Percentiles rank a stretch among this genome's conserved stretches.
Conservation (phyloP, 176 grass and related monocot genomes). For the Eremochloa ophiuroides region DNA sequence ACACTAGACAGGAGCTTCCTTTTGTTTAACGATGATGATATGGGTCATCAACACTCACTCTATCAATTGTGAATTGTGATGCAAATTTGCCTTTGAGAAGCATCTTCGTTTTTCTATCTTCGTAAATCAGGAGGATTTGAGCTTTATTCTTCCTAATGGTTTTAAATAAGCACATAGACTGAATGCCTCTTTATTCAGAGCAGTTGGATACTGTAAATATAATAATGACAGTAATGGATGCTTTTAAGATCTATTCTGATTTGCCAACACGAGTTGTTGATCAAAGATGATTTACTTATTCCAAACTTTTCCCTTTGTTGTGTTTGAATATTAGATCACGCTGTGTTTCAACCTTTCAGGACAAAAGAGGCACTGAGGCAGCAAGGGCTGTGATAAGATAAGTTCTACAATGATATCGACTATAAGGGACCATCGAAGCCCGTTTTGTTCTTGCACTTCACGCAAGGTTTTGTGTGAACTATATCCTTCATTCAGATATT, state of each 20-base stretch:
- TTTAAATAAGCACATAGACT: constrained; percentile 11
- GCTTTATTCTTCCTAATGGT: constrained; percentile 20
- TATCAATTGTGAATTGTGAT: constrained; percentile 7
- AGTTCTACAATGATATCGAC: constrained; percentile 28
- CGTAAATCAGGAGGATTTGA: constrained; percentile 6
- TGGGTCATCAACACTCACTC: background rate
- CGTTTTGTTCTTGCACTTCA: constrained; percentile 23
- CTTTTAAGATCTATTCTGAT: constrained; percentile 45
- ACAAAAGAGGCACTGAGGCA: constrained; percentile 27
- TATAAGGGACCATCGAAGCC: constrained; percentile 26
- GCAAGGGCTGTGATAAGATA: constrained; percentile 23
- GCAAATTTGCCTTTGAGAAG: constrained; percentile 21
- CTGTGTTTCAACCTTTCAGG: constrained; percentile 4
- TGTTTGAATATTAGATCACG: constrained; percentile 18
- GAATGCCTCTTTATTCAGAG: constrained; percentile 1
- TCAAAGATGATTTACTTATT: constrained; percentile 23
- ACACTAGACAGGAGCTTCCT: constrained; percentile 24
- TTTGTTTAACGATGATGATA: constrained; percentile 30
- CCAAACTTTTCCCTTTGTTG: constrained; percentile 19
- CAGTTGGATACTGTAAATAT: constrained; percentile 21
- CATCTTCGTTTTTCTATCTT: constrained; percentile 21
- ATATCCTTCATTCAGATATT: constrained; percentile 21
- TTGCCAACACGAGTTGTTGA: constrained; percentile 14
- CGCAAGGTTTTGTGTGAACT: constrained; percentile 22
- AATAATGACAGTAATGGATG: background rate